Conservation (phyloP, 176 grass and related monocot species). For the Thalia dealbata region DNA sequence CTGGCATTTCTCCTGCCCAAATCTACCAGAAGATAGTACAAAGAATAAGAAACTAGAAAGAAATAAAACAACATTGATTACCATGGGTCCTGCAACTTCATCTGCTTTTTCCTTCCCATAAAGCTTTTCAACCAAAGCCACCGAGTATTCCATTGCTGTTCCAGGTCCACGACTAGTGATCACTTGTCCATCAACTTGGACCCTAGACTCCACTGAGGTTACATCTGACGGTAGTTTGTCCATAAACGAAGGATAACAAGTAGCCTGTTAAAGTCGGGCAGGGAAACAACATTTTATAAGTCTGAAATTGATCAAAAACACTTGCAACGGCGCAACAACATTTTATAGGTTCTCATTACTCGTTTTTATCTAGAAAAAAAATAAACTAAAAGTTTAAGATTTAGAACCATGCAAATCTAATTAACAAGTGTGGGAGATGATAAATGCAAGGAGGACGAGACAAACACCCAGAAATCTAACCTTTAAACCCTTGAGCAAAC, state of each 20-base stretch:
- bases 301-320: neutral
- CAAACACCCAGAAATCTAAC: constrained; percentile 15
- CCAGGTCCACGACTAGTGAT: constrained; percentile 39
- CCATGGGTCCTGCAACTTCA: constrained; percentile 39
- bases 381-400: neutral
- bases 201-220: constrained; percentile 37
- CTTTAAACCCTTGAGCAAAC: constrained; percentile 81
- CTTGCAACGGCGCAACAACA: neutral
- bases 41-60: neutral
- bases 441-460: neutral
- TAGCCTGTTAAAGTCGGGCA: constrained; percentile 30
- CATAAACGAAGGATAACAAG: constrained; percentile 49
- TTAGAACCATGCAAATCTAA: neutral
- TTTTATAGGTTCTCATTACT: neutral
- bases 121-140: constrained; percentile 42
- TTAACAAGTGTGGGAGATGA: neutral
- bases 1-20: neutral
- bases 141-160: constrained; percentile 36
- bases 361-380: too few species aligned
- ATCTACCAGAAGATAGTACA: neutral
- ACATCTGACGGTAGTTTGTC: constrained; percentile 37
- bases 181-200: constrained; percentile 40
- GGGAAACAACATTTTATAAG: neutral
- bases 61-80: constrained; percentile 29
- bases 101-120: constrained; percentile 44